Evolutionary conservation across 345 rosid species (phyloP).

Genomic region (Gossypium herbaceum): DNA sequence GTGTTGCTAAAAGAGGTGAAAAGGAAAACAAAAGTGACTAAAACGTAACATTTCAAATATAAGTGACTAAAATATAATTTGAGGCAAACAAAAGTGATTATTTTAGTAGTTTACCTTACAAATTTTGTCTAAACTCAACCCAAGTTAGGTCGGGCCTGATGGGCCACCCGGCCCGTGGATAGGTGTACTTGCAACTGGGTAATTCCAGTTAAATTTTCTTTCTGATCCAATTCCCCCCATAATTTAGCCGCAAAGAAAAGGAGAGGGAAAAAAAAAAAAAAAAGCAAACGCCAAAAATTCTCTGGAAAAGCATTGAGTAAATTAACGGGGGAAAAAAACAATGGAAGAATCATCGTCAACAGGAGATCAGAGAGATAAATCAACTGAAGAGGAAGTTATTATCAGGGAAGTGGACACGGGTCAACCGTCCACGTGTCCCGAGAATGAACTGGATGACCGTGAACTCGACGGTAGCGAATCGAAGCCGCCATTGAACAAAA

Average conservation of each 20-base stretch:
- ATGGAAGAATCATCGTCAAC: conserved; percentile 29
- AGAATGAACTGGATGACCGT: background rate
- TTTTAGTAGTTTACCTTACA: rapidly evolving
- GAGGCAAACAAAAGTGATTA: no score
- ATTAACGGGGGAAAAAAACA: conserved; percentile 11
- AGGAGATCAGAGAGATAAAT: conserved; percentile 11
- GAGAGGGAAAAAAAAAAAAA: no score
- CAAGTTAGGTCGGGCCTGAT: no score
- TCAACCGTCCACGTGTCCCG: conserved; percentile 22
- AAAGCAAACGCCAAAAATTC: no score
- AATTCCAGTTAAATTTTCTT: no score
- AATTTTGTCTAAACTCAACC: no score
- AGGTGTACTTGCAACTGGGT: no score
- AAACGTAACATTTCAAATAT: no score
- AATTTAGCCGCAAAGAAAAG: background rate
- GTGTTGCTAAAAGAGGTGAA: no score
- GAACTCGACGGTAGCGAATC: conserved; percentile 18
- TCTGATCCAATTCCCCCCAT: background rate
- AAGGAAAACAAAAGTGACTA: no score
- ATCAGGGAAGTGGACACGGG: conserved; percentile 9
- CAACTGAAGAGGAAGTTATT: background rate
- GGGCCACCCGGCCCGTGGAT: no score
- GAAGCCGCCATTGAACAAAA: conserved; percentile 30
- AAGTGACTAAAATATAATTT: no score
- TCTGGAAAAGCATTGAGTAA: background rate